A percentile compares a stretch with the other conserved stretches of the same genome.
Evolutionary conservation across 345 rosid species (phyloP).

Genomic region (Cardamine resedifolia): DNA sequence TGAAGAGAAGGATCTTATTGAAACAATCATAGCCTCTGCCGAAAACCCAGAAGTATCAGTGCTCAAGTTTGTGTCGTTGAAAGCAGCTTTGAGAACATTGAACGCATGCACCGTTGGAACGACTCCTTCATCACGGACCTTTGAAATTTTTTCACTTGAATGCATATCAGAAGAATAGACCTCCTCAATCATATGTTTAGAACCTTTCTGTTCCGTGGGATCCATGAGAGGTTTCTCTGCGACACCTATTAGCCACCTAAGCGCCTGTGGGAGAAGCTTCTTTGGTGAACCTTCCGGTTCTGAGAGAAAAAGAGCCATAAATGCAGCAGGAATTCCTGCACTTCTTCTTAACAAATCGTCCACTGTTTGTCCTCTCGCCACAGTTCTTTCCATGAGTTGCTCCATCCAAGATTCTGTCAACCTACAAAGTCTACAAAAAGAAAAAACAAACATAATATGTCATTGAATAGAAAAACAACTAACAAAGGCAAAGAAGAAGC

Average conservation of each 20-base stretch:
- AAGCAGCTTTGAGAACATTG: constrained; percentile 85
- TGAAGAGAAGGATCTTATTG: constrained; percentile 86
- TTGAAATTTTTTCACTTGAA: constrained; percentile 54
- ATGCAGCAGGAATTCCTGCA: constrained; percentile 99
- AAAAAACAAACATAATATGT: constrained; percentile 9
- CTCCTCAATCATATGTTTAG: constrained; percentile 33
- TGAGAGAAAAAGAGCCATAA: constrained; percentile 85
- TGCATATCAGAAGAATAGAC: constrained; percentile 41
- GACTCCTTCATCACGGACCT: constrained; percentile 92
- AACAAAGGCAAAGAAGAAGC: constrained; percentile 5
- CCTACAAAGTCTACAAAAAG: constrained; percentile 69
- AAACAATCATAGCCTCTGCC: constrained; percentile 81
- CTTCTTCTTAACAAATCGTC: constrained; percentile 96
- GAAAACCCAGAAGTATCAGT: constrained; percentile 95
- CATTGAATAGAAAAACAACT: background rate
- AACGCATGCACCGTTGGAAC: constrained; percentile 94
- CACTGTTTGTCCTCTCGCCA: constrained; percentile 83
- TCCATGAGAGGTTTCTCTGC: constrained; percentile 58
- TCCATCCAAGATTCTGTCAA: constrained; percentile 95
- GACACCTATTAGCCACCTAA: constrained; percentile 80
- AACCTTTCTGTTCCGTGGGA: constrained; percentile 30
- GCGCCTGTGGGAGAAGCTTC: constrained; percentile 85
- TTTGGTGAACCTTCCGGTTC: constrained; percentile 95
- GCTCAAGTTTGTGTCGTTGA: constrained; percentile 91
- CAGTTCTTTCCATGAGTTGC: constrained; percentile 89